These are phyloP conservation scores for Primulina tabacum DNA, from an alignment of 257 asterid species.

Conservation along the genomic window DNA sequence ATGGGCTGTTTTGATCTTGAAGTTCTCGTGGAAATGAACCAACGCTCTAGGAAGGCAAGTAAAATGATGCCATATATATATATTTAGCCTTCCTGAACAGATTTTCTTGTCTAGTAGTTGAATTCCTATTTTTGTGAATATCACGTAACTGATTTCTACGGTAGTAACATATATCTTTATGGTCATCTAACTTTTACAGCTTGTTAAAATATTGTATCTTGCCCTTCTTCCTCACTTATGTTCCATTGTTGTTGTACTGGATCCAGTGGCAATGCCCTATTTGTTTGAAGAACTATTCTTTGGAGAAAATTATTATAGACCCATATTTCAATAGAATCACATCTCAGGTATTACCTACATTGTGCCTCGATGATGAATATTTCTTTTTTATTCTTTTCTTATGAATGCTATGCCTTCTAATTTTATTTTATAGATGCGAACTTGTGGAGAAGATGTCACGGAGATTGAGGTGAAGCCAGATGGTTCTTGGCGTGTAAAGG, in stretches of 20 bases:
- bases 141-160: conserved; percentile 5
- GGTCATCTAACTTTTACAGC: conserved; percentile 17
- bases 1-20: conserved; percentile 99
- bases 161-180: not conserved
- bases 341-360: conserved; percentile 54
- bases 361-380: conserved; percentile 4
- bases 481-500: conserved; percentile 96
- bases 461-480: conserved; percentile 97
- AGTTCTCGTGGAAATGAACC: conserved; percentile 94
- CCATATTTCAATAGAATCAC: conserved; percentile 86
- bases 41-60: conserved; percentile 96
- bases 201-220: conserved; percentile 4
- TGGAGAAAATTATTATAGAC: conserved; percentile 84
- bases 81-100: conserved; percentile 1
- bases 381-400: conserved; percentile 13
- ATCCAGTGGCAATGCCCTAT: conserved; percentile 99
- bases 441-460: conserved; percentile 76
- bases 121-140: not conserved
- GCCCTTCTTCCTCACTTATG: conserved; percentile 18
- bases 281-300: conserved; percentile 85
- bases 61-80: conserved; percentile 5
- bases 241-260: conserved; percentile 27
- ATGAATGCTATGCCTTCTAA: conserved; percentile 11
- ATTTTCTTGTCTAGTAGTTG: conserved; percentile 12
- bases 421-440: conserved; percentile 52